A percentile compares a stretch with the other conserved stretches of the same genome.
phyloP scores from a whole-genome alignment of 306 rosid genomes.

The Medicago truncatula region MtrunA17r5.0-ANR NC_053049.1:44092001-44092500 shows the following conservation, averaged over 20 bases:
- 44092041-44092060: constrained; percentile 54
- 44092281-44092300: constrained; percentile 33
- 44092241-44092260: neutral
- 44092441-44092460: constrained; percentile 18
- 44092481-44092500: constrained; percentile 24
- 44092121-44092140: constrained; percentile 54
- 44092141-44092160: constrained; percentile 54
- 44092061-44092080: constrained; percentile 64
- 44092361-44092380: neutral
- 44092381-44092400: neutral
- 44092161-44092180: neutral
- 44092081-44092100: constrained; percentile 60
- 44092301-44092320: neutral
- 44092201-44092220: neutral
- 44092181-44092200: constrained; percentile 5
- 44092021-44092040: constrained; percentile 73
- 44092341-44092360: constrained; percentile 30
- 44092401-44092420: neutral
- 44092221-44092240: constrained; percentile 18
- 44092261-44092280: constrained; percentile 30
- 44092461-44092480: constrained; percentile 14
- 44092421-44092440: constrained; percentile 21
- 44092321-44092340: neutral
- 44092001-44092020: constrained; percentile 62
- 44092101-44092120: constrained; percentile 65